Percentiles rank a stretch among this genome's conserved stretches.
Evolutionary conservation across 2,329 filamentous ascomycete genomes (phyloP).

Genomic region (Aureobasidium namibiae): DNA sequence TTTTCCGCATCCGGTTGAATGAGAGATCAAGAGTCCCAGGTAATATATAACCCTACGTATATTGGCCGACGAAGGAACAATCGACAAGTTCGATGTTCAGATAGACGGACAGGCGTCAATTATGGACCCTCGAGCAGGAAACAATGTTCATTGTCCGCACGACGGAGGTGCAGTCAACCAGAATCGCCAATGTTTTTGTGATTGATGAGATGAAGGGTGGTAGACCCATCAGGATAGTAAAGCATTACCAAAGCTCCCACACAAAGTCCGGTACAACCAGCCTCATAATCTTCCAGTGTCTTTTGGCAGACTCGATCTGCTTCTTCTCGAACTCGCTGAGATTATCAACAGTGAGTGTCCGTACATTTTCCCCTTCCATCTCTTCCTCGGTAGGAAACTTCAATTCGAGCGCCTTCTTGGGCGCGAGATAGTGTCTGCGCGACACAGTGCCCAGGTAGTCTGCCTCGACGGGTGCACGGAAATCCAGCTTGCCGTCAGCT

Average conservation of each 20-base stretch:
- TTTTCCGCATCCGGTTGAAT: too few species aligned
- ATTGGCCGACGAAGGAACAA: too few species aligned
- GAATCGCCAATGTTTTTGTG: too few species aligned
- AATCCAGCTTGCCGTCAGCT: constrained; percentile 32
- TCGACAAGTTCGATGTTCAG: too few species aligned
- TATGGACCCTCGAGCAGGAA: too few species aligned
- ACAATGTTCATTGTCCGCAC: too few species aligned
- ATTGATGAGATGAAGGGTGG: too few species aligned
- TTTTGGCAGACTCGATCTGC: constrained; percentile 67
- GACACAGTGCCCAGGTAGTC: constrained; percentile 69
- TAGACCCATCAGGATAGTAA: too few species aligned
- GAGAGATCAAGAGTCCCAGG: too few species aligned
- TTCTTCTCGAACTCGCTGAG: constrained; percentile 59
- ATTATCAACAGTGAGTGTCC: constrained; percentile 54
- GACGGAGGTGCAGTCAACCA: too few species aligned
- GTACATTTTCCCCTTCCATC: constrained; percentile 30
- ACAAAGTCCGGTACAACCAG: constrained; percentile 65
- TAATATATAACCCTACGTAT: too few species aligned
- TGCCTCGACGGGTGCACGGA: constrained; percentile 53
- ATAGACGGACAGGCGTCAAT: too few species aligned
- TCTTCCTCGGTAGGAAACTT: constrained; percentile 25
- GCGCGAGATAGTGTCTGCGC: constrained; percentile 61
- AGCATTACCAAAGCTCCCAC: constrained; percentile 76
- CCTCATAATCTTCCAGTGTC: constrained; percentile 91
- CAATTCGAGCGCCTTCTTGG: constrained; percentile 60